phyloP scores from a whole-genome alignment of 2,329 filamentous ascomycete species.

The Nannizziopsis arthrosporioides region DNA sequence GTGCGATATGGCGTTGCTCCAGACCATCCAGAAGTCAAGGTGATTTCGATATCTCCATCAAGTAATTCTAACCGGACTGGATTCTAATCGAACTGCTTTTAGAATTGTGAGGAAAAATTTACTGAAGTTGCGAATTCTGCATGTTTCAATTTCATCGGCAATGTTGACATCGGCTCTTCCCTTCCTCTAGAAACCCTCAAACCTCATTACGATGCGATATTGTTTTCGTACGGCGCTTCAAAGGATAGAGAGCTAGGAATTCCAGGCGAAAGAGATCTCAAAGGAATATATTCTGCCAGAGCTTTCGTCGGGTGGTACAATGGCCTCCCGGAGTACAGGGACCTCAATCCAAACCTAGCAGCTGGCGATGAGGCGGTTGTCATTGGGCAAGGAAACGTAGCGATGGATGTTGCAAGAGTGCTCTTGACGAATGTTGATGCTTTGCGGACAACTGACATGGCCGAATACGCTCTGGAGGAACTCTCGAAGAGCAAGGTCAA shows the following conservation, averaged over 20 bases:
- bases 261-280: constrained; percentile 56
- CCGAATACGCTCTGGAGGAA: constrained; percentile 65
- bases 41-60: constrained; percentile 29
- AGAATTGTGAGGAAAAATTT: constrained; percentile 95
- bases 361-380: constrained; percentile 72
- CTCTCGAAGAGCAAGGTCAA: constrained; percentile 62
- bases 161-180: constrained; percentile 62
- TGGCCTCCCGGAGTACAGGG: constrained; percentile 69
- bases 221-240: constrained; percentile 87
- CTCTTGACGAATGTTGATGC: constrained; percentile 63
- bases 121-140: constrained; percentile 72
- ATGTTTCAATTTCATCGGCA: constrained; percentile 83
- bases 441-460: constrained; percentile 75
- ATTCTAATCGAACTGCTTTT: constrained; percentile 1
- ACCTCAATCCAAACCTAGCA: constrained; percentile 60
- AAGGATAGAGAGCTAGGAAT: constrained; percentile 69
- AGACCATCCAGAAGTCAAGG: constrained; percentile 97
- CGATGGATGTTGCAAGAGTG: constrained; percentile 82
- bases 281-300: constrained; percentile 77
- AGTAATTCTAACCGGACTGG: no score
- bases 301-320: constrained; percentile 99
- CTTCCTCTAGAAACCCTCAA: constrained; percentile 59
- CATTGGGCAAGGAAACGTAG: constrained; percentile 92
- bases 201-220: constrained; percentile 78
- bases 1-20: constrained; percentile 94